phyloP scores from a whole-genome alignment of 2,329 filamentous ascomycete species.

The Talaromyces funiculosus region DNA sequence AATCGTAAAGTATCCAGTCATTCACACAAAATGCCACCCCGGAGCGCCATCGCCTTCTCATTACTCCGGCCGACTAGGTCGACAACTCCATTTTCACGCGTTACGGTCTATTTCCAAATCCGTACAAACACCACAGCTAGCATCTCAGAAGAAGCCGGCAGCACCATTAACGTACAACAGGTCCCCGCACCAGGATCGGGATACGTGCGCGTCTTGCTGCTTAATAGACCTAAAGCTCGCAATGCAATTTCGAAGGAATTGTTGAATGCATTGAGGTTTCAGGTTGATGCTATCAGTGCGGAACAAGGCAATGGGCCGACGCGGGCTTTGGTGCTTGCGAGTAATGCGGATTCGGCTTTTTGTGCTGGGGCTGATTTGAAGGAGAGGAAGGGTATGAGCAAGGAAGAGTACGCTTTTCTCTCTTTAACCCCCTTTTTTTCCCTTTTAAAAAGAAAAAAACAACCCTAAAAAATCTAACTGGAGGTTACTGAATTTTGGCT shows the following conservation, averaged over 20 bases:
- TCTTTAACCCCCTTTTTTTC: background rate
- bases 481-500: background rate
- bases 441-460: no score
- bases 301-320: conserved; percentile 57
- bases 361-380: conserved; percentile 95
- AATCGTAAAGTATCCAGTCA: background rate
- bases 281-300: conserved; percentile 66
- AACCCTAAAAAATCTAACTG: no score
- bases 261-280: conserved; percentile 62
- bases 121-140: conserved; percentile 27
- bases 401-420: conserved; percentile 61
- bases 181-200: conserved; percentile 73
- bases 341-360: conserved; percentile 79
- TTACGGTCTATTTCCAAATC: conserved; percentile 5
- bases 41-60: conserved; percentile 15
- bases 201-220: conserved; percentile 78
- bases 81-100: background rate
- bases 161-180: conserved; percentile 62
- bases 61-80: conserved; percentile 6
- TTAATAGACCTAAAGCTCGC: conserved; percentile 77
- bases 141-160: conserved; percentile 27
- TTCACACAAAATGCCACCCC: conserved; percentile 25
- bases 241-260: conserved; percentile 85
- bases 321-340: conserved; percentile 75
- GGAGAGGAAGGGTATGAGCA: conserved; percentile 70